A percentile compares a stretch with the other conserved stretches of the same genome.
Evolutionary conservation across 2,329 filamentous ascomycete species (phyloP).

Genomic region (Ophiostoma perfectum): DNA sequence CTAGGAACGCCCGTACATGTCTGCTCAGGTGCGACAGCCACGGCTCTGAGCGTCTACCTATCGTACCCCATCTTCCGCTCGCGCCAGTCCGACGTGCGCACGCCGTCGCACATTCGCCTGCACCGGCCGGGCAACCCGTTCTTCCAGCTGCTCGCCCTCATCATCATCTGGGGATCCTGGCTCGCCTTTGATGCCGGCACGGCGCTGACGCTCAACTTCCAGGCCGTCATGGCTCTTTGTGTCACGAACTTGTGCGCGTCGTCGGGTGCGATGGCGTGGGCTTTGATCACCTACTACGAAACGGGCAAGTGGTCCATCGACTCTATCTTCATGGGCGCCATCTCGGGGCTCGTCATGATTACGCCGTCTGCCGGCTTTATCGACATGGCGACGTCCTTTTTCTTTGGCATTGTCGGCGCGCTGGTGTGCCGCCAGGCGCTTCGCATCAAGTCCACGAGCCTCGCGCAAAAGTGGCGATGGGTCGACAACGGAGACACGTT

Average conservation of each 20-base stretch:
- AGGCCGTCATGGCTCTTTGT: constrained; percentile 93
- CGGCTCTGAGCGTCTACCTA: constrained; percentile 94
- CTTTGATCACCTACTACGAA: constrained; percentile 85
- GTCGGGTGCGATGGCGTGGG: constrained; percentile 88
- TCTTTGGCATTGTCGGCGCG: constrained; percentile 19
- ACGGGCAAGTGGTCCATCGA: constrained; percentile 86
- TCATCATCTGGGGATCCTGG: constrained; percentile 99
- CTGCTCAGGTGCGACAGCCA: constrained; percentile 80
- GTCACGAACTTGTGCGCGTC: constrained; percentile 87
- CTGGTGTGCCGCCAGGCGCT: constrained; percentile 19
- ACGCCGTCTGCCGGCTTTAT: constrained; percentile 66
- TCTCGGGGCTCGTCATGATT: constrained; percentile 63
- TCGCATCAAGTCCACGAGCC: constrained; percentile 20
- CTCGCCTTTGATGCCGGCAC: constrained; percentile 97
- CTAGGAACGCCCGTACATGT: constrained; percentile 85
- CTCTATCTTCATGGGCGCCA: constrained; percentile 64
- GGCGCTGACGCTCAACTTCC: constrained; percentile 84
- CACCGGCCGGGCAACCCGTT: constrained; percentile 20
- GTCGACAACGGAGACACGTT: constrained; percentile 25
- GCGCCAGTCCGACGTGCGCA: constrained; percentile 56
- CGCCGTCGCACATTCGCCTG: constrained; percentile 19
- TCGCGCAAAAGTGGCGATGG: constrained; percentile 19
- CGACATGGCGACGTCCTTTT: constrained; percentile 33
- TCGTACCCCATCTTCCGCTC: constrained; percentile 68
- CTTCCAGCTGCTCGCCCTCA: constrained; percentile 65